Conservation (phyloP, 1,284 basidiomycete genomes). For the Ceratobasidium sp. region DNA sequence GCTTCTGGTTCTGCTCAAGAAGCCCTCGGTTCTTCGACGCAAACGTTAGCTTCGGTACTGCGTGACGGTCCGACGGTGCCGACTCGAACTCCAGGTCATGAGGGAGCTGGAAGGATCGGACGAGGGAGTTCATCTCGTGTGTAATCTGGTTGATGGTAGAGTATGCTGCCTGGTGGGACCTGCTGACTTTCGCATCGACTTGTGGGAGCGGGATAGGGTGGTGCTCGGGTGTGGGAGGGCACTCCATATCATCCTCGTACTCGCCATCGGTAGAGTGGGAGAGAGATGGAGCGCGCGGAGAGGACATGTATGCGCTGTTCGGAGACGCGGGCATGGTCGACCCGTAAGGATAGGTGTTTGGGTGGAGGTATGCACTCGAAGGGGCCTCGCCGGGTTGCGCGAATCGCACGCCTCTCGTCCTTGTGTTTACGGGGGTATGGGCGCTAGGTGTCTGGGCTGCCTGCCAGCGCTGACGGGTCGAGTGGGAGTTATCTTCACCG, state of each 20-base stretch:
- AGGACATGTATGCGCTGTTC: neutral
- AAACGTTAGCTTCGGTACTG: neutral
- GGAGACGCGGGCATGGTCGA: neutral
- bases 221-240: neutral
- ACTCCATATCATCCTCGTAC: slow-evolving; percentile 10
- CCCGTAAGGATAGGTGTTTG: neutral
- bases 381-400: neutral
- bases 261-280: slow-evolving; percentile 2
- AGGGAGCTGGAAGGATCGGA: slow-evolving; percentile 6
- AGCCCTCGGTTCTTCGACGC: slow-evolving; percentile 12
- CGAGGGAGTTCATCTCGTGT: neutral
- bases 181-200: neutral
- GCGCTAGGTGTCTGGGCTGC: neutral
- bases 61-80: neutral
- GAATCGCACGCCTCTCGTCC: neutral
- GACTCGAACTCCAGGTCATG: slow-evolving; percentile 22
- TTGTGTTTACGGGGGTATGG: neutral
- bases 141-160: slow-evolving; percentile 1
- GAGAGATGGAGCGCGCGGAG: neutral
- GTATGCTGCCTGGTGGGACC: neutral
- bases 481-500: neutral
- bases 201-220: neutral
- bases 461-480: neutral
- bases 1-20: slow-evolving; percentile 12
- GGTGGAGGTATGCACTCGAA: neutral